A percentile compares a stretch with the other conserved stretches of the same genome.
Conservation (phyloP, 2,329 filamentous ascomycete genomes). For the Aplosporella prunicola region DNA sequence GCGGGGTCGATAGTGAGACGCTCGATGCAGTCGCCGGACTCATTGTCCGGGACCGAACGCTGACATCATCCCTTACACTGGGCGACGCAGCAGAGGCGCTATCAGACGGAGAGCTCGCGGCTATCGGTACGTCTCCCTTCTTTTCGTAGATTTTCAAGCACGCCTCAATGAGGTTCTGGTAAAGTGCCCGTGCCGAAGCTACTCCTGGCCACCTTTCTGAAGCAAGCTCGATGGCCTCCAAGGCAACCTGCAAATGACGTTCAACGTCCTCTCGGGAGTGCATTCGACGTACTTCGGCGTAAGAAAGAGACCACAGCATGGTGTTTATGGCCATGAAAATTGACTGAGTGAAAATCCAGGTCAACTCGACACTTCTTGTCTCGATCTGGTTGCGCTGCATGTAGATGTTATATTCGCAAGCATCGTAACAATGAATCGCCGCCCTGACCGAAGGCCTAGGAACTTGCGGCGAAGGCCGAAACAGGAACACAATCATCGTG, state of each 20-base stretch:
- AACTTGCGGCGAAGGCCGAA: constrained; percentile 84
- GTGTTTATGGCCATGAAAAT: constrained; percentile 90
- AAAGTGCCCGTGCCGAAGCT: constrained; percentile 72
- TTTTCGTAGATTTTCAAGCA: constrained; percentile 81
- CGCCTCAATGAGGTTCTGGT: constrained; percentile 73
- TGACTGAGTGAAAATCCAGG: constrained; percentile 84
- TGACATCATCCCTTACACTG: constrained; percentile 28
- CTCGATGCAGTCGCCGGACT: constrained; percentile 34
- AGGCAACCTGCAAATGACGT: constrained; percentile 59
- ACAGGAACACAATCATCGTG: constrained; percentile 80
- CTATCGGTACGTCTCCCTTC: constrained; percentile 41
- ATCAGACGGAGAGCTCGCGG: constrained; percentile 39
- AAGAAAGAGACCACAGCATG: constrained; percentile 84
- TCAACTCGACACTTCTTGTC: constrained; percentile 68
- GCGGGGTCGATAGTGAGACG: constrained; percentile 28
- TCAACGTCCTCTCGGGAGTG: constrained; percentile 69
- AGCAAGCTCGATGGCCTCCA: constrained; percentile 71
- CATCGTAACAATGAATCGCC: constrained; percentile 73
- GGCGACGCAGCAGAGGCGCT: constrained; percentile 30
- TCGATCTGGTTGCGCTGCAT: constrained; percentile 73
- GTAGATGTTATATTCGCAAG: constrained; percentile 70
- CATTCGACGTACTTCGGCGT: constrained; percentile 65
- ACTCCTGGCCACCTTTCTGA: constrained; percentile 89
- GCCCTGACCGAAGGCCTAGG: constrained; percentile 73
- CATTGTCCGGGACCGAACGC: constrained; percentile 35